Evolutionary conservation across 1,284 basidiomycete species (phyloP).

Genomic region (Ceratobasidium theobromae): DNA sequence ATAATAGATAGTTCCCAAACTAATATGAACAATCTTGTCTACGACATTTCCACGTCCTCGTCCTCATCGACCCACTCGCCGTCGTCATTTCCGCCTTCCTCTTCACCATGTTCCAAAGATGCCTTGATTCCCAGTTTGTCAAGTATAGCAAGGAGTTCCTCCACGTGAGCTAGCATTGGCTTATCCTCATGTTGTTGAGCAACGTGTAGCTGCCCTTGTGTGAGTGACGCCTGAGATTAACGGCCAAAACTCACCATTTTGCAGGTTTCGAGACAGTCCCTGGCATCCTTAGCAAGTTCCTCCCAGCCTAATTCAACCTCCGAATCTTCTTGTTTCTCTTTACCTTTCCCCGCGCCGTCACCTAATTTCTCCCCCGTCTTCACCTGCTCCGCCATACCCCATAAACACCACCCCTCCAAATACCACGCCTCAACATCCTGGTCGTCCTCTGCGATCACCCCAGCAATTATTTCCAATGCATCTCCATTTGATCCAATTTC

Average conservation of each 20-base stretch:
- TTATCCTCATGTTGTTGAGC: slow-evolving; percentile 74
- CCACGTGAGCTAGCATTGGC: slow-evolving; percentile 75
- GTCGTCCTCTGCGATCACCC: slow-evolving; percentile 80
- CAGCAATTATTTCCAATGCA: slow-evolving; percentile 76
- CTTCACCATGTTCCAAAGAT: slow-evolving; percentile 57
- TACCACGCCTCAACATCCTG: slow-evolving; percentile 92
- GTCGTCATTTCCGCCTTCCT: slow-evolving; percentile 53
- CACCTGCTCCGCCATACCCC: slow-evolving; percentile 69
- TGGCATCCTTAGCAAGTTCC: slow-evolving; percentile 77
- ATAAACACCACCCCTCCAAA: slow-evolving; percentile 93
- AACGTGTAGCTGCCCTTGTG: slow-evolving; percentile 59
- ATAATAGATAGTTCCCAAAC: not conserved
- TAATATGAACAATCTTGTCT: slow-evolving; percentile 7
- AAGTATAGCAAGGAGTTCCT: slow-evolving; percentile 71
- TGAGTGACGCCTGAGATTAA: slow-evolving; percentile 2
- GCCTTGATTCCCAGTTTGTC: slow-evolving; percentile 68
- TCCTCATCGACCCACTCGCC: slow-evolving; percentile 57
- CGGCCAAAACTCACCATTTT: slow-evolving; percentile 59
- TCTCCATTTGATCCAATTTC: slow-evolving; percentile 72
- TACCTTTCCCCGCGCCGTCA: slow-evolving; percentile 53
- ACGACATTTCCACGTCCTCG: slow-evolving; percentile 65
- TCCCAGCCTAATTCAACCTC: slow-evolving; percentile 67
- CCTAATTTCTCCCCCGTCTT: slow-evolving; percentile 39
- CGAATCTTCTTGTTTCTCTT: slow-evolving; percentile 48
- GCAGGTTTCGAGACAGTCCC: slow-evolving; percentile 83